Evolutionary conservation across 768 basidiomycete genomes (phyloP).

Genomic region (Suillus subaureus): DNA sequence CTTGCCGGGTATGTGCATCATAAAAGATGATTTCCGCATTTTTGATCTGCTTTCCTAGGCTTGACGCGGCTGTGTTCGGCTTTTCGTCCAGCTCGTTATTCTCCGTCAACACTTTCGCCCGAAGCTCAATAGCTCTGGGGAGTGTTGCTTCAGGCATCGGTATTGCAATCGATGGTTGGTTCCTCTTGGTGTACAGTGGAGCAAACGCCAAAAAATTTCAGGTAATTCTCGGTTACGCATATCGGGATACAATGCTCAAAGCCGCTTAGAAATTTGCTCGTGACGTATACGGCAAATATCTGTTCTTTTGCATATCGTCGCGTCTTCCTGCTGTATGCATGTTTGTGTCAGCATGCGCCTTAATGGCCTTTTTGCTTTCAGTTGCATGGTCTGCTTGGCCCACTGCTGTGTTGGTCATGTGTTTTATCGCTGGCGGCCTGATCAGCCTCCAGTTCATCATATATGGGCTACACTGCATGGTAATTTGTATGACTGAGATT

Average conservation of each 20-base stretch:
- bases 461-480: constrained; percentile 43
- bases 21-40: constrained; percentile 9
- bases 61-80: constrained; percentile 63
- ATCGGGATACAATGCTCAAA: neutral
- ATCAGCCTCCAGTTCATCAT: constrained; percentile 70
- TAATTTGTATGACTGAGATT: constrained; percentile 15
- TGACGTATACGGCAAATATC: constrained; percentile 61
- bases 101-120: constrained; percentile 47
- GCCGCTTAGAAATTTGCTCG: constrained; percentile 43
- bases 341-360: constrained; percentile 54
- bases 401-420: constrained; percentile 58
- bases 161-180: constrained; percentile 64
- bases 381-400: constrained; percentile 71
- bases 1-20: constrained; percentile 51
- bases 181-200: constrained; percentile 63
- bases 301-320: constrained; percentile 71
- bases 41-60: constrained; percentile 20
- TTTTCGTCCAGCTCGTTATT: constrained; percentile 58
- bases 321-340: constrained; percentile 65
- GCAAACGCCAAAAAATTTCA: constrained; percentile 53
- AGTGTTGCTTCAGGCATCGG: constrained; percentile 67
- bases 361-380: constrained; percentile 60
- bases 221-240: constrained; percentile 36
- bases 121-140: constrained; percentile 55
- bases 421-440: constrained; percentile 56